These are phyloP conservation scores for Pluteus cervinus DNA, from an alignment of 768 basidiomycete species.

Conservation along the genomic window DNA sequence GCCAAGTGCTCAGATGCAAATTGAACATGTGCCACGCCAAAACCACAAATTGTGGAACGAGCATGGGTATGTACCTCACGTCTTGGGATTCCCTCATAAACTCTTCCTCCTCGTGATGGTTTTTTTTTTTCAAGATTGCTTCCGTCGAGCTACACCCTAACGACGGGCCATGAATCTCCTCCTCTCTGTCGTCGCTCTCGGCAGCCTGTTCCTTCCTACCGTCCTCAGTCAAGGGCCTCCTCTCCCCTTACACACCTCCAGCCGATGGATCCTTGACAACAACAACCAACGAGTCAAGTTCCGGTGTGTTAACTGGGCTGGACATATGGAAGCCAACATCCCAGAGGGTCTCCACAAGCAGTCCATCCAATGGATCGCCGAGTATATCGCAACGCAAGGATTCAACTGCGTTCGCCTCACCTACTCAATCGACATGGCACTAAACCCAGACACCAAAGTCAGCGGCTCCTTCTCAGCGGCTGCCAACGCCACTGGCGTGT, in stretches of 20 bases:
- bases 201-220: too few species aligned
- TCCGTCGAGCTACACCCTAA: too few species aligned
- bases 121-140: too few species aligned
- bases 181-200: too few species aligned
- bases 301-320: constrained; percentile 15
- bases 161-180: too few species aligned
- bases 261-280: constrained; percentile 12
- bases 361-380: constrained; percentile 11
- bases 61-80: too few species aligned
- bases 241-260: constrained; percentile 9
- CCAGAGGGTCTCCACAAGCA: constrained; percentile 15
- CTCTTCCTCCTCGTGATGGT: too few species aligned
- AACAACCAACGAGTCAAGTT: constrained; percentile 11
- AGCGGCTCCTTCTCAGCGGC: constrained; percentile 12
- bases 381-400: constrained; percentile 13
- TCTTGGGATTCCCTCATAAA: too few species aligned
- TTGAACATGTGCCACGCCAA: too few species aligned
- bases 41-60: too few species aligned
- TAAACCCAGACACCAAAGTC: constrained; percentile 12
- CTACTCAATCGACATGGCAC: constrained; percentile 14
- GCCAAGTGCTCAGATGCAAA: too few species aligned
- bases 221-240: too few species aligned
- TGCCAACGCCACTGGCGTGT: constrained; percentile 11
- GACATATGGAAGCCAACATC: constrained; percentile 13
- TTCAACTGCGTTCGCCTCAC: constrained; percentile 17